Evolutionary conservation across 1,139 yeast genomes (phyloP).

Genomic region (Blastobotrys buckinghamii): DNA sequence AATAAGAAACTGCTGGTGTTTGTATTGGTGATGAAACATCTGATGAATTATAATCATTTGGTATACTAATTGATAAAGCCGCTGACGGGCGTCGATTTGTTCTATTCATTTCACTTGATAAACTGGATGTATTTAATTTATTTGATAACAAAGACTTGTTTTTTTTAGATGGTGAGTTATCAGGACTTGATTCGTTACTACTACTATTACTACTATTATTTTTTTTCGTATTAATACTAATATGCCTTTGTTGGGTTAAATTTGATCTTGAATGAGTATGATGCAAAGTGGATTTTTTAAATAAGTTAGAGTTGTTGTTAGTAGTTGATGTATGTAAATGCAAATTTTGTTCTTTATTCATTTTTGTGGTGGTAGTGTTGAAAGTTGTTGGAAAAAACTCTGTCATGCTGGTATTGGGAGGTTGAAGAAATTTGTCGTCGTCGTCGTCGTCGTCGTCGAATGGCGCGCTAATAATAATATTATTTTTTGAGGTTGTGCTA

Average conservation of each 20-base stretch:
- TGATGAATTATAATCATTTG: neutral
- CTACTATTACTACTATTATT: neutral
- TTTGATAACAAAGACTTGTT: no score
- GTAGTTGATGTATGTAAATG: neutral
- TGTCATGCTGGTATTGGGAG: neutral
- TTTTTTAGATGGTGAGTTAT: conserved; percentile 1
- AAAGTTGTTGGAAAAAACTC: neutral
- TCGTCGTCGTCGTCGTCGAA: no score
- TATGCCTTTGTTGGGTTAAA: neutral
- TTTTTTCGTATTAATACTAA: neutral
- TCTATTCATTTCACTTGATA: neutral
- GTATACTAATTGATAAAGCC: conserved; percentile 7
- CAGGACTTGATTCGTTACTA: neutral
- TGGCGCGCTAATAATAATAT: neutral
- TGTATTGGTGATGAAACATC: neutral
- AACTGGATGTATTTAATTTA: neutral
- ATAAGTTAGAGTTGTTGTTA: neutral
- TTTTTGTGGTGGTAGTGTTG: neutral
- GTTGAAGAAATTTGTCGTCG: no score
- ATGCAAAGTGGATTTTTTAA: neutral
- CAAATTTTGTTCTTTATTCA: neutral
- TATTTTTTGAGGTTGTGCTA: neutral
- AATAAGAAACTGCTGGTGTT: neutral
- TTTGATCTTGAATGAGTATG: neutral
- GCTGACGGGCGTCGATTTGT: conserved; percentile 3